Evolutionary conservation across 2,329 filamentous ascomycete genomes (phyloP).

Genomic region (Monilinia fructigena): DNA sequence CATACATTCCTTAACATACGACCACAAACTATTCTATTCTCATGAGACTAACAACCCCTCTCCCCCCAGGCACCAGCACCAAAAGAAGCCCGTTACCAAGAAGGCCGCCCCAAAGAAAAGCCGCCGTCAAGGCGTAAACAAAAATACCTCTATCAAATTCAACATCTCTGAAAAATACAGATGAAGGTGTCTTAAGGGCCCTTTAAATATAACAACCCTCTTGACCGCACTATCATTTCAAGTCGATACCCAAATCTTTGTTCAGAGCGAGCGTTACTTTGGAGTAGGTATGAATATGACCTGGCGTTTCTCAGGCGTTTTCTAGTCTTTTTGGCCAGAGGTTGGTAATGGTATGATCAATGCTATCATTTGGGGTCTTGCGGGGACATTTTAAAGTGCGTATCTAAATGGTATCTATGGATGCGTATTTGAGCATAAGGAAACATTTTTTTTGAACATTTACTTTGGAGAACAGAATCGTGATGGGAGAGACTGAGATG

Average conservation of each 20-base stretch:
- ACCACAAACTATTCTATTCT: not conserved
- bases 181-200: slow-evolving; percentile 14
- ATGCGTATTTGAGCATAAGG: slow-evolving; percentile 17
- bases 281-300: slow-evolving; percentile 16
- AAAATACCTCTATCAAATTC: not conserved
- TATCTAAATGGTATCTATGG: slow-evolving; percentile 15
- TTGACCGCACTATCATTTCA: slow-evolving; percentile 8
- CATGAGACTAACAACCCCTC: slow-evolving; percentile 21
- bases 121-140: slow-evolving; percentile 1
- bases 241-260: slow-evolving; percentile 10
- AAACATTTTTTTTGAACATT: not conserved
- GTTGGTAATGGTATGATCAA: slow-evolving; percentile 5
- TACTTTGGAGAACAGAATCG: slow-evolving; percentile 3
- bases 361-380: slow-evolving; percentile 5
- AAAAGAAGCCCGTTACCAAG: slow-evolving; percentile 41
- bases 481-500: not conserved
- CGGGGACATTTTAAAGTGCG: too few species aligned
- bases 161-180: not conserved
- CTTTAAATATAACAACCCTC: slow-evolving; percentile 8
- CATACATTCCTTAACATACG: not conserved
- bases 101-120: slow-evolving; percentile 13
- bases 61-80: slow-evolving; percentile 39
- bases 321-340: slow-evolving; percentile 2
- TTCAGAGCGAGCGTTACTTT: slow-evolving; percentile 16
- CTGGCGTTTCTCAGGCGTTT: slow-evolving; percentile 20